Evolutionary conservation across 768 basidiomycete species (phyloP), one percentile per base, ranked within the genome.

Genomic region (Mycena albidolilacea): DNA sequence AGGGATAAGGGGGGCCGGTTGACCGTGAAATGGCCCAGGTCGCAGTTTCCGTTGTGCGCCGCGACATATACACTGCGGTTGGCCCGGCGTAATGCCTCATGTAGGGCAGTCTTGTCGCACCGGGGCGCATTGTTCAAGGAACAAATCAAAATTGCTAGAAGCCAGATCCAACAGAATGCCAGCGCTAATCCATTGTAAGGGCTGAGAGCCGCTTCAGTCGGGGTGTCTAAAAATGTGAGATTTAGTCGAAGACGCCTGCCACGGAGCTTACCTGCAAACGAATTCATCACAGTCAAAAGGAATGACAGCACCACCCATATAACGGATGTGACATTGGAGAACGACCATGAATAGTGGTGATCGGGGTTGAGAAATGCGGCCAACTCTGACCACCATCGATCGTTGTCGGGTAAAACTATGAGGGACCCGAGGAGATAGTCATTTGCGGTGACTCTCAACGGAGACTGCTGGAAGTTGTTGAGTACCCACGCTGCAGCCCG

Each of bases 341-440:
- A 62, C 17, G 71, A 60, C 86, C 85, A 87, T 9, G 80, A 82
- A 43, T 84, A 80, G 0, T 78, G 79, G 61, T 73, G 59, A 8
- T 60, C 60, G 17, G 39, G 6, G 35, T 70, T 38, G 12, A 73
- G 60, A 57, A 37, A 58, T 37, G 35, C 14, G 11, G 44, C 23
- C 38, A 73, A 59, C 10, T 67, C 65, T n/a, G 37, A 35, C 71
- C 71, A 73, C 39, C 52, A 73, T 54, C 60, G 43, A 43, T 73
- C 71, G 37, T 73, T 73, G 15, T 67, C 66, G 37, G 66, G 71
- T 5, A 73, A 35, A 21, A 69, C 67, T 19, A 73, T 64, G 39
- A 73, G 67, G 10, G 71, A 73, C 17, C 58, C 48, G 19, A 72
- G 71, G 9, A 60, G 19, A 10, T 41, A 60, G 39, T 60, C 59